Evolutionary conservation across 768 basidiomycete genomes (phyloP), one percentile per base, ranked within the genome.

Genomic region (Psilocybe subaeruginosa): DNA sequence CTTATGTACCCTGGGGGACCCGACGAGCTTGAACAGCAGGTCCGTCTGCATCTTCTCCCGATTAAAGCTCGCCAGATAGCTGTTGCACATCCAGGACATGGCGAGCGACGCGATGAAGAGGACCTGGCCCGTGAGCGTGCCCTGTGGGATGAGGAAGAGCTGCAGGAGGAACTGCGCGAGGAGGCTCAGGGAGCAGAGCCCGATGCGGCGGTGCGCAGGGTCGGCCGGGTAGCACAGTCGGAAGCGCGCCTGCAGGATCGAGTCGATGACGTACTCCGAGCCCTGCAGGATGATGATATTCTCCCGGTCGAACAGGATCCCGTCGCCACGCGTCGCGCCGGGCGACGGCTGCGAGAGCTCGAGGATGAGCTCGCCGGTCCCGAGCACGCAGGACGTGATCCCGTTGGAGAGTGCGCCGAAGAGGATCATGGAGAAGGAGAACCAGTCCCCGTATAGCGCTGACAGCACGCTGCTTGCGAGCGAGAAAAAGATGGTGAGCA

Each of bases 61-160:
- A 39, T 63, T 56, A 8, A 58, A 47, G 1, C 61, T 63, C 6
- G 65, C 65, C 0, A 66, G 27, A 11, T 63, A 66, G 11, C 58
- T 62, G 39, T 66, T 66, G 54, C 51, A 63, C 6, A 66, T 39
- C 65, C 65, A 66, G 16, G 65, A 63, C 12, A 66, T 35, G 14
- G 52, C 61, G 3, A 66, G 50, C 16, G 65, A 54, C 4, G 62
- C 35, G 3, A 66, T 45, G 46, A 66, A 66, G 27, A 66, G 6
- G 35, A 63, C 58, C 50, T 66, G 65, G 1, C 65, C 65, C 2
- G 56, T 43, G 31, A 66, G 60, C n/a, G 29, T 29, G 1, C 59
- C 65, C 17, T 58, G 59, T 5, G 62, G 65, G 46, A 66, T 46
- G 48, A 66, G 59, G 48, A 66, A 58, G 16, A 66, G 49, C n/a